phyloP scores from a whole-genome alignment of 2,329 filamentous ascomycete species.

The Shiraia bambusicola region DNA sequence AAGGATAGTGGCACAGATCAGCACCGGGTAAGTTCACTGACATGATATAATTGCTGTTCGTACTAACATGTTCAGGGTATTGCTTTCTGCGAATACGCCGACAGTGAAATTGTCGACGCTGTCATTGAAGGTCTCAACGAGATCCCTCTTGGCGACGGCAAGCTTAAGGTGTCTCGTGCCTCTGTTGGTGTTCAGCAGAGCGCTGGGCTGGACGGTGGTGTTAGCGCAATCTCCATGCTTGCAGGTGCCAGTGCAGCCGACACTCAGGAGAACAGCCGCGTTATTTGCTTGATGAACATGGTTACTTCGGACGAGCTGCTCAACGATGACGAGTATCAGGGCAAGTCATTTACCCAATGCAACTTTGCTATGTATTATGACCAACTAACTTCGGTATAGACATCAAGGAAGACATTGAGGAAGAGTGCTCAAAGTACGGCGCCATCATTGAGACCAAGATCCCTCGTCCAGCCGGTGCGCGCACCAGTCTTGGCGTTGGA shows the following conservation, averaged over 20 bases:
- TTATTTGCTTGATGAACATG: conserved; percentile 96
- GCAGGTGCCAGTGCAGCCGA: conserved; percentile 83
- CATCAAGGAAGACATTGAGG: conserved; percentile 91
- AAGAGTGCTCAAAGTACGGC: conserved; percentile 92
- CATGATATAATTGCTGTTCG: background rate
- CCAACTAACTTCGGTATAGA: conserved; percentile 61
- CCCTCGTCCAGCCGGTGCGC: conserved; percentile 78
- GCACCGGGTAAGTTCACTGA: conserved; percentile 67
- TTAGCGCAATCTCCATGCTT: conserved; percentile 97
- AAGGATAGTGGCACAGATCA: conserved; percentile 85
- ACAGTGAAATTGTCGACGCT: conserved; percentile 74
- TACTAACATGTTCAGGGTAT: conserved; percentile 65
- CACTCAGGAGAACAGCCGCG: conserved; percentile 71
- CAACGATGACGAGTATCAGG: conserved; percentile 93
- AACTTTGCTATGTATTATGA: background rate
- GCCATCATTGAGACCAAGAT: conserved; percentile 86
- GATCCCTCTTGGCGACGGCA: conserved; percentile 87
- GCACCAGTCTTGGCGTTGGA: conserved; percentile 85
- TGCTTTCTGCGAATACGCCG: conserved; percentile 92
- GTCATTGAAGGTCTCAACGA: conserved; percentile 89
- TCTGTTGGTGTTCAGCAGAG: conserved; percentile 95
- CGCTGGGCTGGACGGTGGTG: conserved; percentile 87
- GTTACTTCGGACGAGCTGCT: conserved; percentile 93
- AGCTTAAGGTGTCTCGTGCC: conserved; percentile 82
- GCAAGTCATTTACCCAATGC: conserved; percentile 51